Percentiles rank a stretch among this genome's conserved stretches.
phyloP scores from a whole-genome alignment of 768 basidiomycete genomes.

The Rhodotorula kratochvilovae region DNA sequence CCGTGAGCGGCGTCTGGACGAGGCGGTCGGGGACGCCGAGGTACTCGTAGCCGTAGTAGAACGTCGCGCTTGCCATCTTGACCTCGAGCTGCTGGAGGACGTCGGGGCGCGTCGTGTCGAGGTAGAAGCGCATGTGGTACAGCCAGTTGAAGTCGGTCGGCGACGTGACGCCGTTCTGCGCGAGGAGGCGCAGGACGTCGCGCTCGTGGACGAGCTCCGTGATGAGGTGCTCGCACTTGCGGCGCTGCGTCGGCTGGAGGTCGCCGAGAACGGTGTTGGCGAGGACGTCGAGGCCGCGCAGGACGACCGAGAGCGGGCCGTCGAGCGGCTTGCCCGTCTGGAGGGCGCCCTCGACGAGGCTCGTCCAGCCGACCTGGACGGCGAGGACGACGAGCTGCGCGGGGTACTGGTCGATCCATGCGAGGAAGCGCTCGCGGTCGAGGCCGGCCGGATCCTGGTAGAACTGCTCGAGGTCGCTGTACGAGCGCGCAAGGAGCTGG shows the following conservation, averaged over 20 bases:
- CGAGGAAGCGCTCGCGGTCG: slow-evolving; percentile 65
- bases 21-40: slow-evolving; percentile 93
- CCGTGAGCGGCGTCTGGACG: slow-evolving; percentile 95
- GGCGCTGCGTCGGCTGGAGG: slow-evolving; percentile 79
- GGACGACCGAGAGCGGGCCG: slow-evolving; percentile 65
- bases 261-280: slow-evolving; percentile 93
- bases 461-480: slow-evolving; percentile 71
- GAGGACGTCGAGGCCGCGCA: slow-evolving; percentile 82
- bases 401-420: slow-evolving; percentile 90
- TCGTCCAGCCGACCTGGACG: slow-evolving; percentile 90
- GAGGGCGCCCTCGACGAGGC: slow-evolving; percentile 68
- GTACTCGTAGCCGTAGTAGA: slow-evolving; percentile 99
- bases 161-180: slow-evolving; percentile 62
- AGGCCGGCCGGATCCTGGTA: slow-evolving; percentile 65
- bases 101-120: slow-evolving; percentile 65
- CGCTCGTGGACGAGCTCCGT: slow-evolving; percentile 97
- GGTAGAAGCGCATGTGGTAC: slow-evolving; percentile 97
- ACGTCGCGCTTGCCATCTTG: slow-evolving; percentile 80
- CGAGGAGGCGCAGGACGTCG: slow-evolving; percentile 80
- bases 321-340: slow-evolving; percentile 59
- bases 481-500: slow-evolving; percentile 69
- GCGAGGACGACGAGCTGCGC: slow-evolving; percentile 96
- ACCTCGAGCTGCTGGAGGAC: slow-evolving; percentile 76
- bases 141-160: slow-evolving; percentile 81
- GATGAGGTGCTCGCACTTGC: slow-evolving; percentile 97